A percentile compares a stretch with the other conserved stretches of the same genome.
These are phyloP conservation scores for Lanzia echinophila DNA, from an alignment of 2,329 filamentous ascomycete species.

Conservation along the genomic window DNA sequence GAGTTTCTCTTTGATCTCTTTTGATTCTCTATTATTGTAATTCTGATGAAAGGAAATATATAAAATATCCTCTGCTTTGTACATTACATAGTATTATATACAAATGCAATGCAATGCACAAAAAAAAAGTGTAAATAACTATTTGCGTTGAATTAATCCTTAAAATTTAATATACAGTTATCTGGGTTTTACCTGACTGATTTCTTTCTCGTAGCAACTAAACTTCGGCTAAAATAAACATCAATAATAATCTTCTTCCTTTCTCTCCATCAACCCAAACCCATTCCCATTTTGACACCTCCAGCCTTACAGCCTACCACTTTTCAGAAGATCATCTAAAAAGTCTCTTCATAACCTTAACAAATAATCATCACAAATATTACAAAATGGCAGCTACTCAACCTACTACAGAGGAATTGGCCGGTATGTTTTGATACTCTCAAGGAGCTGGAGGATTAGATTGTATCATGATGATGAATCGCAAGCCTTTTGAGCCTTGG, in stretches of 20 bases:
- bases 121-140: no score
- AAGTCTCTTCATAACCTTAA: not conserved
- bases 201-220: not conserved
- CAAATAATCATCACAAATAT: constrained; percentile 9
- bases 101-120: no score
- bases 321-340: no score
- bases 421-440: constrained; percentile 1
- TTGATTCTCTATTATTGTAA: no score
- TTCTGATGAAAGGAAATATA: no score
- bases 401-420: constrained; percentile 16
- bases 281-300: constrained; percentile 3
- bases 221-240: not conserved
- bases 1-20: no score
- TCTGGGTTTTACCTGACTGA: not conserved
- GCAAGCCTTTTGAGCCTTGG: not conserved
- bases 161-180: not conserved
- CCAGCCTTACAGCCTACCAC: not conserved
- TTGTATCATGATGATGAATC: not conserved
- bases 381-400: constrained; percentile 30
- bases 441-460: not conserved
- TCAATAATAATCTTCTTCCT: constrained; percentile 11
- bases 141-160: not conserved
- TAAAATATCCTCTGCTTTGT: no score
- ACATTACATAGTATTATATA: no score
- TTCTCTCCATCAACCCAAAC: constrained; percentile 3